These are phyloP conservation scores for Lichtheimia hyalospora DNA, from an alignment of 371 early-diverging fungal species.

Conservation along the genomic window DNA sequence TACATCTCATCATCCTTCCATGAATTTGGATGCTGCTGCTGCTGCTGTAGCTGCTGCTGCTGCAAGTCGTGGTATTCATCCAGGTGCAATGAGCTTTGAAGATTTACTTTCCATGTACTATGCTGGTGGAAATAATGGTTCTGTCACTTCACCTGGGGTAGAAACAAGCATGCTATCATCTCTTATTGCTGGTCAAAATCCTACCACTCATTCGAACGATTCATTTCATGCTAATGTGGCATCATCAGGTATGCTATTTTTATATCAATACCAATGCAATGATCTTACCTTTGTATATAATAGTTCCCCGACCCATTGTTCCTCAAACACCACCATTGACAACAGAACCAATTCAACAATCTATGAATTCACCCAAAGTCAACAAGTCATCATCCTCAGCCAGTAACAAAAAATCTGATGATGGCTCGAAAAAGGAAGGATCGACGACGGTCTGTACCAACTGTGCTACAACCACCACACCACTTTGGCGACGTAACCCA, in stretches of 20 bases:
- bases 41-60: conserved; percentile 6
- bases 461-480: conserved; percentile 87
- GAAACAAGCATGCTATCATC: background rate
- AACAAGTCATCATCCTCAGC: background rate
- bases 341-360: background rate
- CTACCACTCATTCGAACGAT: no score
- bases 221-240: no score
- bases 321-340: background rate
- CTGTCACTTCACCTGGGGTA: background rate
- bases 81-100: conserved; percentile 28
- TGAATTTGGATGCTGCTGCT: conserved; percentile 1
- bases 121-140: background rate
- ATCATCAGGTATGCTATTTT: background rate
- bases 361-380: conserved; percentile 11
- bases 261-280: no score
- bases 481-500: conserved; percentile 91
- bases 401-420: conserved; percentile 17
- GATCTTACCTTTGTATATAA: no score
- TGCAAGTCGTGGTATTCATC: conserved; percentile 8
- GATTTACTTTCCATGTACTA: conserved; percentile 21
- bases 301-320: background rate
- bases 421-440: conserved; percentile 26
- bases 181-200: no score
- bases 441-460: conserved; percentile 71
- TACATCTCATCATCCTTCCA: no score